Evolutionary conservation across 2,329 filamentous ascomycete species (phyloP).

Genomic region (Dissoconium aciculare): DNA sequence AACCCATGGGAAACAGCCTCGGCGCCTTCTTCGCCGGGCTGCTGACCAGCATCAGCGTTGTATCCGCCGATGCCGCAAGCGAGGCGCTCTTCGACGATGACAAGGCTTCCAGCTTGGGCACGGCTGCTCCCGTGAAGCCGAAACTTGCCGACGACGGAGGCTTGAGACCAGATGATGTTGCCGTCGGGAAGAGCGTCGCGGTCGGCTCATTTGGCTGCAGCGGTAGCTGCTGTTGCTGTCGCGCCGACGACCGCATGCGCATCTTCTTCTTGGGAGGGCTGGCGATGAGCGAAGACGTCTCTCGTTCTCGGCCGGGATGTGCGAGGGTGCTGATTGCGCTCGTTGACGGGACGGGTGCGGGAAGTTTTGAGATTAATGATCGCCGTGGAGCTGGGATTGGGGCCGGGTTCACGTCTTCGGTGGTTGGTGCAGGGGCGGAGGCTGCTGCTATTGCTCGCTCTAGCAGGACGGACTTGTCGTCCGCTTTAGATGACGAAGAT

Average conservation of each 20-base stretch:
- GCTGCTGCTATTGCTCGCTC: constrained; percentile 2
- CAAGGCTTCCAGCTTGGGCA: neutral
- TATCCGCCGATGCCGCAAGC: neutral
- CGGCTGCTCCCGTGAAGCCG: neutral
- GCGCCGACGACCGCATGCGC: neutral
- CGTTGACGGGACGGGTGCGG: constrained; percentile 9
- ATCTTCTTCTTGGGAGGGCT: neutral
- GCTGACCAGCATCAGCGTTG: neutral
- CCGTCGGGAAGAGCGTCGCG: neutral
- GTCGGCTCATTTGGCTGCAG: neutral
- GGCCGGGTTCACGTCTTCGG: neutral
- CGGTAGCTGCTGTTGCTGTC: neutral
- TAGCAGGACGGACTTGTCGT: constrained; percentile 1
- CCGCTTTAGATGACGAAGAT: constrained; percentile 3
- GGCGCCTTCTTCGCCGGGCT: neutral
- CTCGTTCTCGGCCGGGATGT: neutral
- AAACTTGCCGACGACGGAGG: neutral
- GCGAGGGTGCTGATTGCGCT: neutral
- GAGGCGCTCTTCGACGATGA: neutral
- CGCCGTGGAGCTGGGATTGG: constrained; percentile 1
- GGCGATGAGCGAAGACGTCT: neutral
- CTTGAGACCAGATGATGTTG: too few relatives aligned
- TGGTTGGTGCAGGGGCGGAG: constrained; percentile 1
- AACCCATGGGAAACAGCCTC: neutral
- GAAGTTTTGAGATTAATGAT: constrained; percentile 11